A percentile compares a stretch with the other conserved stretches of the same genome.
phyloP scores from a whole-genome alignment of 169 alveolate genomes.

The Perkinsus olseni region DNA sequence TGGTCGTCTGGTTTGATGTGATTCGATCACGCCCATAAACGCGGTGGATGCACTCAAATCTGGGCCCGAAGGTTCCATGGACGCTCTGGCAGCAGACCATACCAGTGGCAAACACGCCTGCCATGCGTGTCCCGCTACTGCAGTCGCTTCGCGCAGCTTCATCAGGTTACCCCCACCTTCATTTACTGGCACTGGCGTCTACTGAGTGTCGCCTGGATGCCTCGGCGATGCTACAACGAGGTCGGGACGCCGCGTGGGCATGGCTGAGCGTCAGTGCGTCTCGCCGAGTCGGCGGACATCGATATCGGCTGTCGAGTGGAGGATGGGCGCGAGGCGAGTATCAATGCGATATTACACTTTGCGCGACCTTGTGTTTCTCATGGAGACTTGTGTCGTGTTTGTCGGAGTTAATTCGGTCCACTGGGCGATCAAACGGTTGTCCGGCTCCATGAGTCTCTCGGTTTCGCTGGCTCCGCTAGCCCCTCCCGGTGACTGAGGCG shows the following conservation, averaged over 20 bases:
- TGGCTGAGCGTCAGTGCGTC: background rate
- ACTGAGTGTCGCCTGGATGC: background rate
- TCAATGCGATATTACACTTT: background rate
- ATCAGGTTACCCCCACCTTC: background rate
- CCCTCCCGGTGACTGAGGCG: too few relatives aligned
- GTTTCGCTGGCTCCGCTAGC: too few relatives aligned
- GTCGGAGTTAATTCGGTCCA: background rate
- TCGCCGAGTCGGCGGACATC: background rate
- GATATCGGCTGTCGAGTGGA: background rate
- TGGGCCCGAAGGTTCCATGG: background rate
- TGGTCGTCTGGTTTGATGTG: conserved; percentile 32
- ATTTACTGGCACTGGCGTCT: background rate
- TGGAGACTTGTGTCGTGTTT: background rate
- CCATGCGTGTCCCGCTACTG: background rate
- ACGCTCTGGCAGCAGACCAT: background rate
- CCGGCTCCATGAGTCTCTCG: too few relatives aligned
- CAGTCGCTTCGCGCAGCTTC: background rate
- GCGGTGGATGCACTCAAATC: background rate
- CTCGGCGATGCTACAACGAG: background rate
- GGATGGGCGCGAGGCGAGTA: background rate
- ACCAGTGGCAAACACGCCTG: background rate
- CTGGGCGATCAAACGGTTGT: background rate
- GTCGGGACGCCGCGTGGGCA: background rate
- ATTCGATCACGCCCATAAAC: background rate
- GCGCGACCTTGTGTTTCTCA: background rate